phyloP scores from a whole-genome alignment of 2,329 filamentous ascomycete species.

The Aspergillus sp. region DNA sequence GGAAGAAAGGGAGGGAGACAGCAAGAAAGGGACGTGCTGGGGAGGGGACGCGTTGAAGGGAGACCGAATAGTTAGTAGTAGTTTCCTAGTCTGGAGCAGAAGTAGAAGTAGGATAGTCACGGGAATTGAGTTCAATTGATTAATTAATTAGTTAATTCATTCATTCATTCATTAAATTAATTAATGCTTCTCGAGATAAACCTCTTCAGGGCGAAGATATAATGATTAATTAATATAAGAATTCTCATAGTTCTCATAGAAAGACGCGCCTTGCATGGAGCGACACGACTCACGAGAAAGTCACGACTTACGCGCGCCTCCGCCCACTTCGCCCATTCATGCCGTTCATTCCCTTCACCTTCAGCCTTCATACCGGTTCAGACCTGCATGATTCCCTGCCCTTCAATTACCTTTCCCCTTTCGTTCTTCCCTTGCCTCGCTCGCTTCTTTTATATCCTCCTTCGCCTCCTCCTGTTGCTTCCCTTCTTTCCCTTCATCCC shows the following conservation, averaged over 20 bases:
- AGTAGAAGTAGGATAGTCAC: too few relatives aligned
- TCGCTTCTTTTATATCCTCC: constrained; percentile 4
- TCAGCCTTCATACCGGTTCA: too few relatives aligned
- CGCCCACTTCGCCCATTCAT: not conserved
- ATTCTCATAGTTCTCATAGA: not conserved
- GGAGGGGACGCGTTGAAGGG: constrained; percentile 24
- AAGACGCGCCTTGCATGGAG: not conserved
- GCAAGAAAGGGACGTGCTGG: not conserved
- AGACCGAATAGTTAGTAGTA: too few relatives aligned
- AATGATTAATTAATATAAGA: not conserved
- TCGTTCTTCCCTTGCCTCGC: not conserved
- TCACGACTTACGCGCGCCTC: not conserved
- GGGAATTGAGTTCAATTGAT: not conserved
- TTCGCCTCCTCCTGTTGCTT: not conserved
- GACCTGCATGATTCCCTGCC: not conserved
- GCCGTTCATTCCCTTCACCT: not conserved
- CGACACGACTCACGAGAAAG: too few relatives aligned
- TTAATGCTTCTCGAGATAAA: not conserved
- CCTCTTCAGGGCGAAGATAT: not conserved
- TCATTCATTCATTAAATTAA: not conserved
- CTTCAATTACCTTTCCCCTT: constrained; percentile 3
- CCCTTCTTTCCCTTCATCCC: not conserved
- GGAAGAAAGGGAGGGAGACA: not conserved
- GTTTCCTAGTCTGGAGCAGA: too few relatives aligned
- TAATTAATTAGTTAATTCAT: not conserved